phyloP scores from a whole-genome alignment of 306 rosid genomes.

The Cucurbita ficifolia region DNA sequence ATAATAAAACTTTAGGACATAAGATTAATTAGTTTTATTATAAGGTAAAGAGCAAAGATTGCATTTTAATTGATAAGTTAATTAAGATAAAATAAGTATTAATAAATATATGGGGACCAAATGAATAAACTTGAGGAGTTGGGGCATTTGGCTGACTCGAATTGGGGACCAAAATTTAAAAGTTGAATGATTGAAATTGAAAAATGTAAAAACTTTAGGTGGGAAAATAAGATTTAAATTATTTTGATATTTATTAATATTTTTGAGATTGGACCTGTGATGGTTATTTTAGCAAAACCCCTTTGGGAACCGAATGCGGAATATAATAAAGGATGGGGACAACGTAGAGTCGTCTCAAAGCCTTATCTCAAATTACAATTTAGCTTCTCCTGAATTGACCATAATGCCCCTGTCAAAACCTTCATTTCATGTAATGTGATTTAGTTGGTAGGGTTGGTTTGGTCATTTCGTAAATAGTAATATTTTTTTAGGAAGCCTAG shows the following conservation, averaged over 20 bases:
- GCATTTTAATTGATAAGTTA: neutral
- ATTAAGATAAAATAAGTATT: neutral
- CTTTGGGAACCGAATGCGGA: neutral
- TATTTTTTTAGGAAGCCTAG: neutral
- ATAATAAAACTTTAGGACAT: no score
- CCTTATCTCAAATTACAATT: neutral
- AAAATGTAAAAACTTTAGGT: neutral
- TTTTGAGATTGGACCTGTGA: neutral
- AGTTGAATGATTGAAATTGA: neutral
- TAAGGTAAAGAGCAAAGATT: no score
- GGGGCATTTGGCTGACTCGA: no score
- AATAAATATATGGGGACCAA: neutral
- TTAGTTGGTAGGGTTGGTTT: neutral
- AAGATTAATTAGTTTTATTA: no score
- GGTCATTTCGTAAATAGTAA: neutral
- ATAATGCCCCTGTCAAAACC: neutral
- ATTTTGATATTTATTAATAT: neutral
- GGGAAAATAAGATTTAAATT: neutral
- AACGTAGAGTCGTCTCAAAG: neutral
- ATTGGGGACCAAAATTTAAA: neutral
- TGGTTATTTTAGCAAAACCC: neutral
- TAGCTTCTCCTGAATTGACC: neutral
- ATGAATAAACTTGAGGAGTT: neutral
- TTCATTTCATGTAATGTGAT: neutral
- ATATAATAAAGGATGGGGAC: slow-evolving; percentile 1